phyloP scores from a whole-genome alignment of 1,139 yeast genomes.

The Protomyces arabidopsidicola region DNA sequence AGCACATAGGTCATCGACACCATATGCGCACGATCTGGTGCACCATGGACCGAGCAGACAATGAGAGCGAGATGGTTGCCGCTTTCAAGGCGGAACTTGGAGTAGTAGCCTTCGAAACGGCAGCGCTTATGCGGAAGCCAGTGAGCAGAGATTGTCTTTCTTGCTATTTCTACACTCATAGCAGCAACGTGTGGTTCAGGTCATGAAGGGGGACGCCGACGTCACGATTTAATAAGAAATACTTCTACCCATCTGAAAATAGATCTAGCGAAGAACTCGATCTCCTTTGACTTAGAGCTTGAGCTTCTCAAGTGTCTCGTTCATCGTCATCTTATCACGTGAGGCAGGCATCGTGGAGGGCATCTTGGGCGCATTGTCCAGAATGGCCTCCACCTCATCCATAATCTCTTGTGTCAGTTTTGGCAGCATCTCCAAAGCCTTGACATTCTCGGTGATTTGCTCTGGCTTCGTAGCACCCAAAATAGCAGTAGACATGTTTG shows the following conservation, averaged over 20 bases:
- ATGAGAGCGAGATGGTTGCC: slow-evolving; percentile 22
- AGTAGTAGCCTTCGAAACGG: slow-evolving; percentile 21
- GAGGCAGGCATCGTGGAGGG: slow-evolving; percentile 21
- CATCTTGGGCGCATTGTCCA: slow-evolving; percentile 37
- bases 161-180: background rate
- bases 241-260: background rate
- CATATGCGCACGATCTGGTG: slow-evolving; percentile 2
- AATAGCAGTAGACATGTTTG: slow-evolving; percentile 39
- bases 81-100: slow-evolving; percentile 16
- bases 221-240: background rate
- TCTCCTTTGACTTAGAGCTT: background rate
- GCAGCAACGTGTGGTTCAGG: background rate
- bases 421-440: slow-evolving; percentile 39
- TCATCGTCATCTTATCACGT: slow-evolving; percentile 19
- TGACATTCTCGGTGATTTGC: slow-evolving; percentile 39
- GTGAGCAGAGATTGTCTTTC: background rate
- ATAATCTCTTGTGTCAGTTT: slow-evolving; percentile 38
- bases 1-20: slow-evolving; percentile 19
- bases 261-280: too few relatives aligned
- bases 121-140: slow-evolving; percentile 3
- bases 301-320: slow-evolving; percentile 3
- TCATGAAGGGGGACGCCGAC: background rate
- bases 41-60: slow-evolving; percentile 14
- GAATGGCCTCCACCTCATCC: slow-evolving; percentile 38
- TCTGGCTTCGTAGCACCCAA: slow-evolving; percentile 40